These are phyloP conservation scores for Erythrophleum ivorense DNA, from an alignment of 331 rosid genomes.

Conservation along the genomic window DNA sequence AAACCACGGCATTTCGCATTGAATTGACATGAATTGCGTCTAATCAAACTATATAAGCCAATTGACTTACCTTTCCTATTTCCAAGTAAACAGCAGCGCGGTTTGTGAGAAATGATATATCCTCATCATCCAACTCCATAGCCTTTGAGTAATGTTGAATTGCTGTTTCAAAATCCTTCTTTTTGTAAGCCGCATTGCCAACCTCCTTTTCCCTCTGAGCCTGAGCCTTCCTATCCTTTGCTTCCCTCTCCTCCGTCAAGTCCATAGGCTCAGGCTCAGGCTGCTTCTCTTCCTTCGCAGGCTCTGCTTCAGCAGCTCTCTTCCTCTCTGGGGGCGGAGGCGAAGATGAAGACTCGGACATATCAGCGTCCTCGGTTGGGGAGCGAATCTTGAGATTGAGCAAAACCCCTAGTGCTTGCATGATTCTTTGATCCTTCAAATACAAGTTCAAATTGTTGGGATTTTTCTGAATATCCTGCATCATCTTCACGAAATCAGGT, in stretches of 20 bases:
- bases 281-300: conserved; percentile 49
- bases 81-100: conserved; percentile 95
- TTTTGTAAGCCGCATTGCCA: conserved; percentile 89
- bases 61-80: conserved; percentile 74
- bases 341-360: conserved; percentile 55
- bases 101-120: conserved; percentile 73
- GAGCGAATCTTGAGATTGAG: conserved; percentile 71
- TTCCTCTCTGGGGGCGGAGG: conserved; percentile 53
- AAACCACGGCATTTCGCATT: not conserved
- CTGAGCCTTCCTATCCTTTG: conserved; percentile 65
- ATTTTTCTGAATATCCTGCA: conserved; percentile 88
- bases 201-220: conserved; percentile 84
- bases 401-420: conserved; percentile 93
- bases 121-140: conserved; percentile 80
- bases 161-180: conserved; percentile 89
- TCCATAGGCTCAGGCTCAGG: conserved; percentile 61
- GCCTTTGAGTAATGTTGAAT: conserved; percentile 83
- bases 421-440: conserved; percentile 84
- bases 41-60: not conserved
- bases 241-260: conserved; percentile 42
- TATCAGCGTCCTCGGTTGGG: conserved; percentile 58
- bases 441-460: conserved; percentile 66
- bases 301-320: conserved; percentile 68
- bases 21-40: not conserved
- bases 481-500: conserved; percentile 84